phyloP scores from a whole-genome alignment of 2,329 filamentous ascomycete species.

The Passalora sequoiae region DNA sequence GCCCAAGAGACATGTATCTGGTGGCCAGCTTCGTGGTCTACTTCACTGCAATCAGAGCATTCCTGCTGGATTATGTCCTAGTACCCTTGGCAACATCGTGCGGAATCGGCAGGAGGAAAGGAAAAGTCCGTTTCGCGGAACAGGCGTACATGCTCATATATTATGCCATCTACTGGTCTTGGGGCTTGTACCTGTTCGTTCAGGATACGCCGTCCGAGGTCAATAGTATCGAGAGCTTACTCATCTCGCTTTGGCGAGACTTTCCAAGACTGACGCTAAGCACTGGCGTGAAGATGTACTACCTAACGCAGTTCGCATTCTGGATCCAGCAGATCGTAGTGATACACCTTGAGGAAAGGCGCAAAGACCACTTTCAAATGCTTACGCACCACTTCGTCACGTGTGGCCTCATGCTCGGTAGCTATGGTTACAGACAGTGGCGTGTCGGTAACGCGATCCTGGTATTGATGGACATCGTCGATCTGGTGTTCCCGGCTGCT shows the following conservation, averaged over 20 bases:
- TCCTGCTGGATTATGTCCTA: conserved; percentile 80
- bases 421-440: conserved; percentile 81
- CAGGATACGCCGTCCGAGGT: conserved; percentile 27
- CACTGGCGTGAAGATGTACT: conserved; percentile 78
- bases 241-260: conserved; percentile 62
- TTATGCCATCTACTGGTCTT: conserved; percentile 72
- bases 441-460: conserved; percentile 85
- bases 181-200: conserved; percentile 63
- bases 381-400: conserved; percentile 91
- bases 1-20: conserved; percentile 73
- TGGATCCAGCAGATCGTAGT: conserved; percentile 93
- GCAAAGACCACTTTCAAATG: conserved; percentile 97
- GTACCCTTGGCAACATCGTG: conserved; percentile 67
- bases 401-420: conserved; percentile 69
- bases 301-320: conserved; percentile 83
- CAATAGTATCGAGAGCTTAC: conserved; percentile 20
- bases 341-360: conserved; percentile 86
- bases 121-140: conserved; percentile 76
- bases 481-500: conserved; percentile 73
- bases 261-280: conserved; percentile 76
- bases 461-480: conserved; percentile 88
- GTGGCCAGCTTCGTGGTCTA: conserved; percentile 73
- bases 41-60: conserved; percentile 80
- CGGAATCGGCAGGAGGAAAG: conserved; percentile 72
- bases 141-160: conserved; percentile 90